Percentiles rank a stretch among this genome's conserved stretches.
These are phyloP conservation scores for Yarrowia bubula DNA, from an alignment of 805 yeast species.

Conservation along the genomic window DNA sequence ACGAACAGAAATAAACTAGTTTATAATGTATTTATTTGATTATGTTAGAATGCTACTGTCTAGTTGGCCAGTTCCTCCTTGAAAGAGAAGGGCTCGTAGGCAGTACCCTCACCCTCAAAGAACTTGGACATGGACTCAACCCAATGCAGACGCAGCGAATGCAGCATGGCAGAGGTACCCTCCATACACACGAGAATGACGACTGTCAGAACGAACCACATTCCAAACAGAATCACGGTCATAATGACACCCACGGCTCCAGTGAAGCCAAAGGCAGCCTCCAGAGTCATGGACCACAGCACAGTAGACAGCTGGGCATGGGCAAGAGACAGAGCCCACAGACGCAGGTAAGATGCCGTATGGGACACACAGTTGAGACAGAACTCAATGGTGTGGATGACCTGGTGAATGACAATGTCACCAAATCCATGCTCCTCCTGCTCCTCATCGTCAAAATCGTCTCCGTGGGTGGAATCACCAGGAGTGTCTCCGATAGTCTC, in stretches of 20 bases:
- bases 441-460: constrained; percentile 49
- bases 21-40: background rate
- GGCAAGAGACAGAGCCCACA: constrained; percentile 97
- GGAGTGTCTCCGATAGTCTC: constrained; percentile 32
- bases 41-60: constrained; percentile 15
- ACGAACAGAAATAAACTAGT: background rate
- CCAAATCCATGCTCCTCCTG: constrained; percentile 72
- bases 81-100: constrained; percentile 86
- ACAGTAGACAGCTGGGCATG: constrained; percentile 96
- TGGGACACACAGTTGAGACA: constrained; percentile 97
- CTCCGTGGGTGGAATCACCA: constrained; percentile 39
- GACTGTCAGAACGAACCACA: constrained; percentile 93
- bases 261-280: constrained; percentile 66
- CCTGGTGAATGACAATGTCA: constrained; percentile 94
- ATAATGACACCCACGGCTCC: constrained; percentile 67
- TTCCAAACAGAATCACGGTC: constrained; percentile 78
- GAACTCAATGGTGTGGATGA: constrained; percentile 95
- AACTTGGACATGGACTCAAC: constrained; percentile 98
- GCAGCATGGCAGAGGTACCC: constrained; percentile 99
- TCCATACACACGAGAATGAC: constrained; percentile 94
- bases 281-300: constrained; percentile 92
- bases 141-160: constrained; percentile 98
- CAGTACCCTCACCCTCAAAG: constrained; percentile 93
- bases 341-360: constrained; percentile 92
- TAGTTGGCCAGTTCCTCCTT: constrained; percentile 28